Evolutionary conservation across 257 asterid genomes (phyloP).

Genomic region (Salvia rosmarinus): DNA sequence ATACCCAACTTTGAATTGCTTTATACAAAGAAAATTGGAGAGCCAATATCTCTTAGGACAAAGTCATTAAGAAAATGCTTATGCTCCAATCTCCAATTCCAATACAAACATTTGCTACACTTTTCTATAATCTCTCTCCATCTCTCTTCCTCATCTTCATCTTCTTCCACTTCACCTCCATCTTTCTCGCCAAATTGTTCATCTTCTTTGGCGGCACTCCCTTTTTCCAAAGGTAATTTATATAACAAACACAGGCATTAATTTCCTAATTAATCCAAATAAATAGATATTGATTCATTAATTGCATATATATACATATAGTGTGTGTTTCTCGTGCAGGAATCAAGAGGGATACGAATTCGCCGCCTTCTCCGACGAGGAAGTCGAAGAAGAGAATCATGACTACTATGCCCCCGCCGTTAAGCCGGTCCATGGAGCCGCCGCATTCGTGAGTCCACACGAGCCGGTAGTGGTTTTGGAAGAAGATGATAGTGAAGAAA

Average conservation of each 20-base stretch:
- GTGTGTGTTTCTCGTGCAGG: constrained; percentile 47
- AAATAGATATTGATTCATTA: too few relatives aligned
- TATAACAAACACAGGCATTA: not conserved
- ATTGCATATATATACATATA: too few relatives aligned
- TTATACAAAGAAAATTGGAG: constrained; percentile 44
- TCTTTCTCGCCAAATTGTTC: constrained; percentile 67
- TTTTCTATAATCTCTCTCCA: constrained; percentile 75
- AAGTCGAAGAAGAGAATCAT: constrained; percentile 41
- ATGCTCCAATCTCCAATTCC: constrained; percentile 56
- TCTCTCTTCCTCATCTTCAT: constrained; percentile 67
- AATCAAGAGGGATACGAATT: constrained; percentile 57
- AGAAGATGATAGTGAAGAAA: constrained; percentile 29
- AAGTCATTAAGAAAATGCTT: constrained; percentile 63
- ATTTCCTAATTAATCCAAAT: not conserved
- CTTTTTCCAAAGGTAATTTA: constrained; percentile 61
- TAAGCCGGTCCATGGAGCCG: not conserved
- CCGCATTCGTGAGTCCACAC: not conserved
- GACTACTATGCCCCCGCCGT: constrained; percentile 17
- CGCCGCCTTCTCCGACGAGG: constrained; percentile 59
- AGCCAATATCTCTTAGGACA: constrained; percentile 28
- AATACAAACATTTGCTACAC: constrained; percentile 56
- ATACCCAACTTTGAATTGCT: constrained; percentile 53
- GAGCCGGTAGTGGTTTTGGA: not conserved
- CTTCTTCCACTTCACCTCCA: constrained; percentile 78
- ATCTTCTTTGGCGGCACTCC: constrained; percentile 76